Evolutionary conservation across 768 basidiomycete genomes (phyloP).

Genomic region (Calocybe cyanea): DNA sequence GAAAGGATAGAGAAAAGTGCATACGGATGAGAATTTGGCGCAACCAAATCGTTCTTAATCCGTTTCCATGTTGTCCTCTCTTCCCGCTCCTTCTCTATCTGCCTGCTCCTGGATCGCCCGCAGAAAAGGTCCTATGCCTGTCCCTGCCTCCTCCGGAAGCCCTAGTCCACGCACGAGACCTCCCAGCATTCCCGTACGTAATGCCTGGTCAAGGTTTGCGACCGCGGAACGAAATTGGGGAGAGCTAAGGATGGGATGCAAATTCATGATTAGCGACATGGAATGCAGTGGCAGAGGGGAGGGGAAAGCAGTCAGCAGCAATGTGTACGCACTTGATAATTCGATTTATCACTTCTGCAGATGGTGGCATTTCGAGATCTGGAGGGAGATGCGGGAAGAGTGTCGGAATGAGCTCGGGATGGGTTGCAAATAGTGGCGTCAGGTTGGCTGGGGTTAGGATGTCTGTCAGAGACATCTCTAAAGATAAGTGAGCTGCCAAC

Average conservation of each 20-base stretch:
- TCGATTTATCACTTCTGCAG: constrained; percentile 63
- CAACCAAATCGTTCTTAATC: constrained; percentile 52
- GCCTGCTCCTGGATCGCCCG: constrained; percentile 78
- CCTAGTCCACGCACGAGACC: constrained; percentile 75
- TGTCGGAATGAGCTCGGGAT: constrained; percentile 63
- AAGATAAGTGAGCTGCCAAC: neutral
- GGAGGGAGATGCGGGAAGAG: constrained; percentile 83
- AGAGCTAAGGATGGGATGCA: constrained; percentile 36
- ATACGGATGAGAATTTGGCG: too few relatives aligned
- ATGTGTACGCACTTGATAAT: constrained; percentile 53
- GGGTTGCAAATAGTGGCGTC: constrained; percentile 62
- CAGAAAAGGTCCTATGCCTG: constrained; percentile 74
- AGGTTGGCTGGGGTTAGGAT: constrained; percentile 74
- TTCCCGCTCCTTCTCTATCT: constrained; percentile 37
- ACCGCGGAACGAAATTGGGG: constrained; percentile 83
- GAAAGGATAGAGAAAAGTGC: too few relatives aligned
- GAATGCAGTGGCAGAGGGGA: neutral
- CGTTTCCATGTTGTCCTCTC: constrained; percentile 65
- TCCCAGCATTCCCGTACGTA: constrained; percentile 76
- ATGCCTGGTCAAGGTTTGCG: constrained; percentile 76
- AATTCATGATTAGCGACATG: constrained; percentile 3
- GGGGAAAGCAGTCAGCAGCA: neutral
- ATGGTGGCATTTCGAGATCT: constrained; percentile 67
- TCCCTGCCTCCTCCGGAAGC: constrained; percentile 81
- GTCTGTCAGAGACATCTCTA: constrained; percentile 68